Conservation (phyloP, 164 flowering plant genomes). For the Magnolia kwangsiensis region DNA sequence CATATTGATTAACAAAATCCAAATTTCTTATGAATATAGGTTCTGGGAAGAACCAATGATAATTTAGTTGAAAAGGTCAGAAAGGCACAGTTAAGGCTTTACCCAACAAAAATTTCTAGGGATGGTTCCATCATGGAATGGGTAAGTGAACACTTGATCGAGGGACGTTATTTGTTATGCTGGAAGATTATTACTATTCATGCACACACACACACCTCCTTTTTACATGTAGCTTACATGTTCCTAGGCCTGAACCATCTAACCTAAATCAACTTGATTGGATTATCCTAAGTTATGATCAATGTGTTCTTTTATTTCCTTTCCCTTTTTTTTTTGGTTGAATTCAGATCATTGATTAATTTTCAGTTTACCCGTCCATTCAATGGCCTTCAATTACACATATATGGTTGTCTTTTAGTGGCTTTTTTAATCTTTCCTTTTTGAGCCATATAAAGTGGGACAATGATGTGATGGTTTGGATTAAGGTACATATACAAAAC, state of each 20-base stretch:
- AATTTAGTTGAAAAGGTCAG: slow-evolving; percentile 46
- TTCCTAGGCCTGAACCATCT: background rate
- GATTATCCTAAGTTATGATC: background rate
- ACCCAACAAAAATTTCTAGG: slow-evolving; percentile 64
- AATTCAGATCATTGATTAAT: no score
- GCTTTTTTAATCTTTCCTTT: no score
- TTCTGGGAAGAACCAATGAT: slow-evolving; percentile 62
- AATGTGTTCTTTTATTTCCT: background rate
- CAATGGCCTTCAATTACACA: no score
- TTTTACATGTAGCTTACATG: background rate
- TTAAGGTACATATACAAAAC: background rate
- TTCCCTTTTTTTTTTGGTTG: no score
- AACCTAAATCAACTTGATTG: background rate
- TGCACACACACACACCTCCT: no score
- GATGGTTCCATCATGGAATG: slow-evolving; percentile 97
- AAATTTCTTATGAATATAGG: slow-evolving; percentile 30
- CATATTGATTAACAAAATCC: background rate
- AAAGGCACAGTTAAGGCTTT: slow-evolving; percentile 53
- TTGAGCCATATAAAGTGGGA: no score
- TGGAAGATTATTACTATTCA: no score
- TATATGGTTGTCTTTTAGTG: no score
- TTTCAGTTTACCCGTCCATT: background rate
- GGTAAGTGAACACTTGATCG: slow-evolving; percentile 37
- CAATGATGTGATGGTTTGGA: no score
- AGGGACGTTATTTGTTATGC: no score